Base-by-base conservation (phyloP, 495 filamentous ascomycete species). In the Copromyces sp. region DNA sequence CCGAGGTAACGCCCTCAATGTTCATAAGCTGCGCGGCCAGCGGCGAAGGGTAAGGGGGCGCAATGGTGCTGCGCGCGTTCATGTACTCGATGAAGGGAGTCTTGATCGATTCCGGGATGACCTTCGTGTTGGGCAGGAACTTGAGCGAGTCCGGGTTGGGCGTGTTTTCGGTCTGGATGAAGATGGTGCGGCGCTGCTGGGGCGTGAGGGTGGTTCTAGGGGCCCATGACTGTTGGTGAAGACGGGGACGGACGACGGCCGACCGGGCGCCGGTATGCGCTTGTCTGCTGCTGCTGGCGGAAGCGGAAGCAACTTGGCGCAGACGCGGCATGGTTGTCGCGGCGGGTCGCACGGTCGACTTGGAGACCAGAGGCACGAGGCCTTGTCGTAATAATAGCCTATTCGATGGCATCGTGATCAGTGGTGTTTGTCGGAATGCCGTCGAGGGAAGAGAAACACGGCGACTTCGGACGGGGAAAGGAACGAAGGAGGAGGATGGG, bases 101-200 rank as follows among this genome's bases (percentile, higher is more conserved):
- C 0, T 87, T 80, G 75, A 95, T 83, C 32, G 84, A 85, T 71
- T 91, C 84, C 6, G 95, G 95, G 0, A 98, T 85, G 39, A 99
- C 87, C 17, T 86, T 87, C 78, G 90, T 88, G 81, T 96, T 96
- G 17, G 95, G 95, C 17, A 97, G 87, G 81, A 99, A 99, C 84
- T 99, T 98, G 72, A 99, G 87, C 5, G 88, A 95, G 85, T 97
- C 93, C 2, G 89, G 84, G 81, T 98, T 98, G 16, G 95, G 96
- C 9, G 96, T 99, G 68, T 85, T 87, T 72, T 97, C 95, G 2
- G 95, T 99, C 83, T 98, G 95, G 75, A 99, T 99, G 85, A 98
- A 99, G 79, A 98, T 95, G 14, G 90, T 93, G 42, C 95, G 92
- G 20, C 71, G 74, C 69, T 72, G 68, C 29, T 41, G 69, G 71